Evolutionary conservation across 495 filamentous ascomycete genomes (phyloP), one percentile per base, ranked within the genome.

Genomic region (Penicillium atrosanguineum): DNA sequence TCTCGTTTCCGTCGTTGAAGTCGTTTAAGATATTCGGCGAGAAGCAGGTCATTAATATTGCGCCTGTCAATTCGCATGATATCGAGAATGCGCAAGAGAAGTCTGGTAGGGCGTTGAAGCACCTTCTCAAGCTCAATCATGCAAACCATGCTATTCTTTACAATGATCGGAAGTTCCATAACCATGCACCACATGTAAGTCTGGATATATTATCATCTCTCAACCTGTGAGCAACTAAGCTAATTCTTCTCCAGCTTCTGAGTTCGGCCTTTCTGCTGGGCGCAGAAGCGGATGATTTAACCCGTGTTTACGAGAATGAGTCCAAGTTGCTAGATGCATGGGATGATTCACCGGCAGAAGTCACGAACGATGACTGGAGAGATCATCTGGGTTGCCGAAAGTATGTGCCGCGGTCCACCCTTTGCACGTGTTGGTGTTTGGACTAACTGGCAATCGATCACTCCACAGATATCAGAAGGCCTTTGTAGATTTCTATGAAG

Each of bases 401-500:
- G 74, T 87, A 67, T 47, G 72, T 69, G 9, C 14, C 8, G 12
- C 31, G 0, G 31, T 14, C 12, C 31, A 12, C 28, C 7, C 11
- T 6, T 34, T 4, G 9, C 31, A 4, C 31, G 1, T 5, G 12
- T 12, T 11, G 1, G 31, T 14, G 11, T 15, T 34, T 8, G 31
- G 12, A 14, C 9, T 2, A 31, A 15, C 44, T 46, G n/a, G 50
- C 7, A 18, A 9, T 16, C 28, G 44, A 63, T 11, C 1, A 4
- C 8, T 9, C 2, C 21, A 15, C 39, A 87, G 83, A 50, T 95
- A 95, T 65, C 88, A 99, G 64, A 79, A 95, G 26, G 91, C 93
- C 4, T 97, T 85, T 63, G 73, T 97, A 18, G 89, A 97, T 65
- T 95, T 91, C 61, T 97, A 94, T 61, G 92, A 96, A 64, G 92